Evolutionary conservation across 2,329 filamentous ascomycete species (phyloP).

Genomic region (Alternaria triticina): DNA sequence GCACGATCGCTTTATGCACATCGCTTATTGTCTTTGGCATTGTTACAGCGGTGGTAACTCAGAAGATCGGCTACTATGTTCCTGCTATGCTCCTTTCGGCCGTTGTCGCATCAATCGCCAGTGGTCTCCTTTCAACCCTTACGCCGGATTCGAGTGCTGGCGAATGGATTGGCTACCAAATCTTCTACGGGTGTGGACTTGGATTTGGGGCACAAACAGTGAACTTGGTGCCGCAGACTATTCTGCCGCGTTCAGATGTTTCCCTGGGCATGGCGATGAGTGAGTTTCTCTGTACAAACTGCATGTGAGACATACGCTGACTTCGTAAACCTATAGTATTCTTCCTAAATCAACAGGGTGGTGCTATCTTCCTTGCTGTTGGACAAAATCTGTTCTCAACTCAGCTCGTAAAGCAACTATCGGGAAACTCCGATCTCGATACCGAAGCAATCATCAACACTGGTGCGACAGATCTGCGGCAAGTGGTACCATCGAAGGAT

Average conservation of each 20-base stretch:
- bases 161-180: conserved; percentile 43
- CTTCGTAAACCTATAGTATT: conserved; percentile 35
- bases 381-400: conserved; percentile 49
- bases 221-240: conserved; percentile 49
- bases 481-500: conserved; percentile 58
- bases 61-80: conserved; percentile 52
- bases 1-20: conserved; percentile 32
- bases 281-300: not conserved
- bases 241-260: conserved; percentile 47
- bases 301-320: not conserved
- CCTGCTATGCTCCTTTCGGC: conserved; percentile 50
- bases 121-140: conserved; percentile 52
- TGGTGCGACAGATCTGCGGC: conserved; percentile 65
- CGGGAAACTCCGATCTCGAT: conserved; percentile 29
- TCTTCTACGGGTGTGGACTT: conserved; percentile 44
- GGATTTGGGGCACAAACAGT: conserved; percentile 53
- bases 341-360: conserved; percentile 55
- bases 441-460: conserved; percentile 22
- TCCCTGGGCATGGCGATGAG: conserved; percentile 40
- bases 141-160: conserved; percentile 32
- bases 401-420: conserved; percentile 25
- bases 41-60: conserved; percentile 42
- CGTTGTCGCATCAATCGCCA: conserved; percentile 48
- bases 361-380: conserved; percentile 54
- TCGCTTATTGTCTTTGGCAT: conserved; percentile 29